phyloP scores from a whole-genome alignment of 2,329 filamentous ascomycete genomes.

The Talaromyces sp. region DNA sequence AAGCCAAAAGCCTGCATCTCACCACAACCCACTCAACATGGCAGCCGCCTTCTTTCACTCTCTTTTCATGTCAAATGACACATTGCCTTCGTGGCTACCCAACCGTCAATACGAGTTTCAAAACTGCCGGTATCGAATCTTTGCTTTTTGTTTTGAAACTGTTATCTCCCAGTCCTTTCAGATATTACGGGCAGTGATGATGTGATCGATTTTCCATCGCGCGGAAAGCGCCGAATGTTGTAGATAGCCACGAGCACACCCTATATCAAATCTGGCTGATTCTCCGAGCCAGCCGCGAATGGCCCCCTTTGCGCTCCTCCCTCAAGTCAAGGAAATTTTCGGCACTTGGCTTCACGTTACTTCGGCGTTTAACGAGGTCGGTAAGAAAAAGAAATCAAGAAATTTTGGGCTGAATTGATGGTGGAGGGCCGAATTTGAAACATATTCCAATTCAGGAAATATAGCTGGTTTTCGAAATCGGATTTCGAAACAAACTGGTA shows the following conservation, averaged over 20 bases:
- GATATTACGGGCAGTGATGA: neutral
- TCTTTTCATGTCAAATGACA: neutral
- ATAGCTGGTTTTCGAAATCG: neutral
- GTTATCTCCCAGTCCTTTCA: neutral
- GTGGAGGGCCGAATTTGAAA: neutral
- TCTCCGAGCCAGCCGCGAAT: conserved; percentile 9
- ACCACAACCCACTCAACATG: neutral
- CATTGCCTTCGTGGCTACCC: neutral
- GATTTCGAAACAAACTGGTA: neutral
- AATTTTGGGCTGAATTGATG: neutral
- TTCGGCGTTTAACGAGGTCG: neutral
- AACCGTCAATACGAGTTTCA: neutral
- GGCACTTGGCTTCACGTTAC: neutral
- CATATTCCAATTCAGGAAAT: neutral
- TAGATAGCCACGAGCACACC: neutral
- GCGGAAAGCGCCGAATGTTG: conserved; percentile 4
- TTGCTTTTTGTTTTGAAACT: neutral
- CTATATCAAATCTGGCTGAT: neutral
- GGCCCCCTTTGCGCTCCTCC: neutral
- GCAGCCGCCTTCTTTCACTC: neutral
- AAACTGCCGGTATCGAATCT: neutral
- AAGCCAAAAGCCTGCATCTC: neutral
- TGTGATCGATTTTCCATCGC: neutral
- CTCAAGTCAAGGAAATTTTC: neutral
- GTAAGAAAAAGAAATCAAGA: neutral